These are phyloP conservation scores for Dictyostelium gargantuum DNA, from an alignment of 208 protist species.

Conservation along the genomic window DNA sequence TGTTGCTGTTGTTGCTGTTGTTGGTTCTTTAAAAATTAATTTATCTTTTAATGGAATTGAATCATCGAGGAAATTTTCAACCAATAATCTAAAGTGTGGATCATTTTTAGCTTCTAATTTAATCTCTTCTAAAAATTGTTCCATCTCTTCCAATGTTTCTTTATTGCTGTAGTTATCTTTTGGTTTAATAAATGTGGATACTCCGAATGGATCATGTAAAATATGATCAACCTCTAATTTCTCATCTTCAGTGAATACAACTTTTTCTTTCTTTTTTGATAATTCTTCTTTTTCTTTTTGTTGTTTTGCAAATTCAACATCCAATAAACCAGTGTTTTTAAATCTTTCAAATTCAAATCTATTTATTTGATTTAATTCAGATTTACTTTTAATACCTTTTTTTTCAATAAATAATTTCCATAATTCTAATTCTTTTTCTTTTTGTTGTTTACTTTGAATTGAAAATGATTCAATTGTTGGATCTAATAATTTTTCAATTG, in stretches of 20 bases:
- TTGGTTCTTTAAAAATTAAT: background rate
- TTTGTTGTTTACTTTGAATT: background rate
- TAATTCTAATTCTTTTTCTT: background rate
- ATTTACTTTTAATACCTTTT: background rate
- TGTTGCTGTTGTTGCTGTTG: background rate
- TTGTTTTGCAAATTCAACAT: background rate
- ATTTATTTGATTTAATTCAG: background rate
- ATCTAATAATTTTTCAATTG: background rate
- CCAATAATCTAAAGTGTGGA: background rate
- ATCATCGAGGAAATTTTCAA: background rate
- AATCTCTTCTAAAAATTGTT: background rate
- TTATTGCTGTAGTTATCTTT: background rate
- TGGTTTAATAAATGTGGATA: no score
- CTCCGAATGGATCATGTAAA: background rate
- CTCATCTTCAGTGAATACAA: background rate
- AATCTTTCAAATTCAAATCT: constrained; percentile 31
- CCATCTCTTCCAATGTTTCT: background rate
- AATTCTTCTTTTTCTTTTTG: background rate
- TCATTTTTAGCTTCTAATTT: background rate
- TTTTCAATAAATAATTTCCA: background rate
- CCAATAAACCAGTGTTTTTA: background rate
- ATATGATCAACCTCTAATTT: background rate
- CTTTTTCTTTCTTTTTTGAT: background rate
- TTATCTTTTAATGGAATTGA: background rate
- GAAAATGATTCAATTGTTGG: background rate